These are phyloP conservation scores for Scutellaria baicalensis DNA, from an alignment of 257 asterid species.

Conservation along the genomic window DNA sequence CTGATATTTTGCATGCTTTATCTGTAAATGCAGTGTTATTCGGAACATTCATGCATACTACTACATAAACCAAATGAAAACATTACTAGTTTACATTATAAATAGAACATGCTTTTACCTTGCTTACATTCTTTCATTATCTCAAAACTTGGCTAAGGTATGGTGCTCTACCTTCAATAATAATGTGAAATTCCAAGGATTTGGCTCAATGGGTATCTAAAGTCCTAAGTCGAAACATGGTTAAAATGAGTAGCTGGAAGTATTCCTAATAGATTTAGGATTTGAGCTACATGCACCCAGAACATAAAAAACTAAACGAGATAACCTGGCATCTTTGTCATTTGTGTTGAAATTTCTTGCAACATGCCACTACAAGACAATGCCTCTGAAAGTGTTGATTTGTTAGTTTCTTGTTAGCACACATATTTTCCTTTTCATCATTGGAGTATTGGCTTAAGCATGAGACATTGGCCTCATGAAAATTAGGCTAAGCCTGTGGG, in stretches of 20 bases:
- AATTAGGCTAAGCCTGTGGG: not conserved
- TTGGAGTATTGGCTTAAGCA: not conserved
- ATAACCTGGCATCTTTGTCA: not conserved
- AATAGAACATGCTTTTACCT: not conserved
- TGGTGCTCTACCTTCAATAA: not conserved
- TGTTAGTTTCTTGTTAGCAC: not conserved
- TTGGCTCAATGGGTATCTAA: not conserved
- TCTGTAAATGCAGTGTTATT: not conserved
- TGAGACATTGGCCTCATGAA: not conserved
- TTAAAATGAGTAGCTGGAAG: not conserved
- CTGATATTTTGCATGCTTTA: not conserved
- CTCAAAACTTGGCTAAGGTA: not conserved
- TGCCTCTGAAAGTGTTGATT: not conserved
- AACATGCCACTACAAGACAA: not conserved
- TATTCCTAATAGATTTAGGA: too few relatives aligned
- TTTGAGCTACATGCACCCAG: too few relatives aligned
- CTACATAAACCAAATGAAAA: not conserved
- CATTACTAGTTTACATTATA: not conserved
- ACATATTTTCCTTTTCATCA: not conserved
- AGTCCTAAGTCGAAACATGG: not conserved
- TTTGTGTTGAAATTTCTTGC: not conserved
- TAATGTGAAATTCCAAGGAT: not conserved
- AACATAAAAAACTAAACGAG: too few relatives aligned
- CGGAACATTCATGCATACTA: not conserved
- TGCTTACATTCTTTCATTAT: not conserved